These are phyloP conservation scores for Exophiala oligosperma DNA, from an alignment of 2,329 filamentous ascomycete species.

Conservation along the genomic window DNA sequence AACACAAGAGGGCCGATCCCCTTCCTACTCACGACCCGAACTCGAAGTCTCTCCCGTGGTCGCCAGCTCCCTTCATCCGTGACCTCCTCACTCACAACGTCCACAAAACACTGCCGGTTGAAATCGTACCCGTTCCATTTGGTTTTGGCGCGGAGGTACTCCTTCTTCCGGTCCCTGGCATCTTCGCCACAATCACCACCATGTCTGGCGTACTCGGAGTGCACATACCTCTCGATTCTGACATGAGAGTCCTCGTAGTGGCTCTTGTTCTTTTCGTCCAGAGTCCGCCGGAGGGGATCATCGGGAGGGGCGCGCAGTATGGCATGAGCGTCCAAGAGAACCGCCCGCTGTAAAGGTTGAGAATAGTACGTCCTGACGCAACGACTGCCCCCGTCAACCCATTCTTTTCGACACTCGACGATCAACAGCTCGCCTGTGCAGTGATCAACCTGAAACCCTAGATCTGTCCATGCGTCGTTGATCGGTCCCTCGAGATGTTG, in stretches of 20 bases:
- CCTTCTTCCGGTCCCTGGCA: slow-evolving; percentile 29
- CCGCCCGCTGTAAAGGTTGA: slow-evolving; percentile 37
- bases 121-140: slow-evolving; percentile 45
- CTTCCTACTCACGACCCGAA: slow-evolving; percentile 45
- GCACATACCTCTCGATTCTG: slow-evolving; percentile 40
- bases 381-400: slow-evolving; percentile 57
- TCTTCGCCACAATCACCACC: slow-evolving; percentile 14
- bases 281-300: slow-evolving; percentile 21
- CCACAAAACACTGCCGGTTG: slow-evolving; percentile 42
- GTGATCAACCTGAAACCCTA: slow-evolving; percentile 64
- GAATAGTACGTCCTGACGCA: slow-evolving; percentile 68
- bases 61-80: slow-evolving; percentile 30
- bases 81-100: slow-evolving; percentile 44
- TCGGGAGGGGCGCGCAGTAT: slow-evolving; percentile 13
- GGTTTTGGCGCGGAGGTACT: slow-evolving; percentile 46
- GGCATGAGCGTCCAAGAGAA: slow-evolving; percentile 5
- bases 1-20: slow-evolving; percentile 41
- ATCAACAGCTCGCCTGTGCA: slow-evolving; percentile 59
- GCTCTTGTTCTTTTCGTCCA: slow-evolving; percentile 22
- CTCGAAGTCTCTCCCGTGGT: slow-evolving; percentile 40
- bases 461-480: slow-evolving; percentile 71
- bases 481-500: slow-evolving; percentile 42
- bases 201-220: slow-evolving; percentile 38
- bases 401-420: slow-evolving; percentile 69
- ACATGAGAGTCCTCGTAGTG: slow-evolving; percentile 38